These are phyloP conservation scores for Rhamnella rubrinervis DNA, from an alignment of 331 rosid species.

Conservation along the genomic window DNA sequence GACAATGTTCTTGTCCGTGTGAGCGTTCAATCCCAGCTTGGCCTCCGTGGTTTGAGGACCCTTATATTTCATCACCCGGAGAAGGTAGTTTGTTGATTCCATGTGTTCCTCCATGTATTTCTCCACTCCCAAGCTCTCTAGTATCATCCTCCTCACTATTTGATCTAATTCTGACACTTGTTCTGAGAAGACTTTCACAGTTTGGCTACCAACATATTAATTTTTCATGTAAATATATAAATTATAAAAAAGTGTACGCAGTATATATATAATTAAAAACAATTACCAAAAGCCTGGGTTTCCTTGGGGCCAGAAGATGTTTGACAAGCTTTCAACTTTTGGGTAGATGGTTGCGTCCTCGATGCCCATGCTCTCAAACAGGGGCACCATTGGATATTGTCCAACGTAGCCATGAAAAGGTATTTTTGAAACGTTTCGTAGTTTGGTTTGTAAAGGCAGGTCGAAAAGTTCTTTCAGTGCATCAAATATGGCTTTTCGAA, in stretches of 20 bases:
- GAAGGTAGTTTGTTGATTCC: slow-evolving; percentile 66
- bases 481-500: slow-evolving; percentile 37
- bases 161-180: slow-evolving; percentile 54
- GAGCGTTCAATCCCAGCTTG: slow-evolving; percentile 48
- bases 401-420: slow-evolving; percentile 68
- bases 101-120: slow-evolving; percentile 65
- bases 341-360: slow-evolving; percentile 41
- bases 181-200: slow-evolving; percentile 46
- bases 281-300: slow-evolving; percentile 49
- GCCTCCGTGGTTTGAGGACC: slow-evolving; percentile 53
- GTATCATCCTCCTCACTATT: slow-evolving; percentile 53
- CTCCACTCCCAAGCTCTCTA: slow-evolving; percentile 66
- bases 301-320: slow-evolving; percentile 61
- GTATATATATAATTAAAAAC: not conserved
- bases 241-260: not conserved
- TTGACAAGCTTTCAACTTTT: slow-evolving; percentile 39
- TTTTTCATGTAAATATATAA: not conserved
- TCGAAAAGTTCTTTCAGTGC: slow-evolving; percentile 46
- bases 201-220: slow-evolving; percentile 31
- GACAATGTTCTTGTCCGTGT: slow-evolving; percentile 66
- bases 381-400: slow-evolving; percentile 51
- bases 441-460: slow-evolving; percentile 64
- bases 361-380: slow-evolving; percentile 62
- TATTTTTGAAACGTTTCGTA: slow-evolving; percentile 47
- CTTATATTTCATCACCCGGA: slow-evolving; percentile 67